These are phyloP conservation scores for Diaporthe destruens DNA, from an alignment of 2,329 filamentous ascomycete genomes.

Conservation along the genomic window DNA sequence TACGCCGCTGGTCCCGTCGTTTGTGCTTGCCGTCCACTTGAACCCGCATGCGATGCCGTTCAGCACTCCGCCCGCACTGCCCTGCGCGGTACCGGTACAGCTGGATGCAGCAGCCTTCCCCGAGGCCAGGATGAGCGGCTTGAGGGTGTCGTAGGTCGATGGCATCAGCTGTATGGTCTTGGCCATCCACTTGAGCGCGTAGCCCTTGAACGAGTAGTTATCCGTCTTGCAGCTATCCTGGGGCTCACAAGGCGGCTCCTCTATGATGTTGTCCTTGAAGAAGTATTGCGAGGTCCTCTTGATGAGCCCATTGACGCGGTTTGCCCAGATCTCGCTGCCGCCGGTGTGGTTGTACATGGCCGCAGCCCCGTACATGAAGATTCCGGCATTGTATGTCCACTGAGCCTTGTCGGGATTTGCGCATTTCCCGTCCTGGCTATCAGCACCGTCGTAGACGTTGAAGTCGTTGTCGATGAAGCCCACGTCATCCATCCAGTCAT, in stretches of 20 bases:
- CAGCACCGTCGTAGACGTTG: constrained; percentile 71
- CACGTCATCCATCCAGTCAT: constrained; percentile 67
- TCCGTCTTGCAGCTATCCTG: constrained; percentile 73
- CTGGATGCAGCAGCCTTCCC: constrained; percentile 70
- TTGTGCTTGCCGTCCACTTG: constrained; percentile 66
- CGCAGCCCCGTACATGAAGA: constrained; percentile 72
- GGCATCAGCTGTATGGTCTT: constrained; percentile 72
- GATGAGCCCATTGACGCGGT: constrained; percentile 66
- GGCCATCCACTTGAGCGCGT: constrained; percentile 74
- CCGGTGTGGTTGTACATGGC: constrained; percentile 76
- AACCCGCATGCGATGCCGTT: constrained; percentile 73
- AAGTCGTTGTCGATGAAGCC: constrained; percentile 67
- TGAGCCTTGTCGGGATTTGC: constrained; percentile 69
- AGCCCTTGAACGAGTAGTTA: constrained; percentile 79
- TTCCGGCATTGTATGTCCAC: constrained; percentile 75
- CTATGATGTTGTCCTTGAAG: constrained; percentile 69
- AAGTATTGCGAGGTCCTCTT: constrained; percentile 61
- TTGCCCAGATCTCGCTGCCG: constrained; percentile 66
- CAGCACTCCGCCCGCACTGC: constrained; percentile 67
- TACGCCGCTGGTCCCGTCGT: constrained; percentile 67
- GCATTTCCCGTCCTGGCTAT: constrained; percentile 62
- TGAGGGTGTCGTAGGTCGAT: constrained; percentile 64
- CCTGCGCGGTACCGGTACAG: constrained; percentile 70
- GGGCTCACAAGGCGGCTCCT: constrained; percentile 75
- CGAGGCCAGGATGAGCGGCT: constrained; percentile 68